Conservation (phyloP, 139 green algal species). For the Eudorina sp. region DNA sequence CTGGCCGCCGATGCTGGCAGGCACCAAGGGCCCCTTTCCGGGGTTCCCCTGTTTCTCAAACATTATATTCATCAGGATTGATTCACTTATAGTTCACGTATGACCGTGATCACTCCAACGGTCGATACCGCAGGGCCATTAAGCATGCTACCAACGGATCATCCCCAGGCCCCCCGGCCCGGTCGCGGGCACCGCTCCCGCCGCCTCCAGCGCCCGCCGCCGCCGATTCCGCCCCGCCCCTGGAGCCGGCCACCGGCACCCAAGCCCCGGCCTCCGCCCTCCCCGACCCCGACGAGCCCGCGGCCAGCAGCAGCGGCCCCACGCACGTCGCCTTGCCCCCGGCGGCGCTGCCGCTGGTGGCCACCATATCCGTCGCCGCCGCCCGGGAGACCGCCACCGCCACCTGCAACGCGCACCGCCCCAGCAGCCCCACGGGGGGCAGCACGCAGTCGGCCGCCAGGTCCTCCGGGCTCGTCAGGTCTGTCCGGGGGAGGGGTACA, state of each 20-base stretch:
- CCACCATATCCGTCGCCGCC: constrained; percentile 17
- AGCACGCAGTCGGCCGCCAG: constrained; percentile 39
- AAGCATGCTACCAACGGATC: background rate
- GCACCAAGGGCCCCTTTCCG: no score
- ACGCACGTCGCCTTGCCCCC: background rate
- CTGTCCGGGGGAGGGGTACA: background rate
- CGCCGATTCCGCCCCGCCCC: background rate
- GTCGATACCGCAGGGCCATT: background rate
- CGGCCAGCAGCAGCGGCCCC: background rate
- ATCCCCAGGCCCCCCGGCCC: no score
- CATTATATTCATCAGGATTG: no score
- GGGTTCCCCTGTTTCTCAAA: no score
- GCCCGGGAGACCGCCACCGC: constrained; percentile 15
- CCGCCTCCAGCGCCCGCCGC: no score
- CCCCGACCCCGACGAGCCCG: background rate
- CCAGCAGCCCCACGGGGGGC: constrained; percentile 8
- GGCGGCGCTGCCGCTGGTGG: background rate
- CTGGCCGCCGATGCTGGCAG: no score
- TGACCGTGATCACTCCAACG: background rate
- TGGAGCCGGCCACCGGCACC: background rate
- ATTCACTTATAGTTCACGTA: no score
- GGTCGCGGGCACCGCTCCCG: no score
- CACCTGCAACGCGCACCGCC: background rate
- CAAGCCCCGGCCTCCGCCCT: background rate
- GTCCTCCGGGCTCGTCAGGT: background rate